Evolutionary conservation across 2,329 filamentous ascomycete genomes (phyloP), one percentile per base, ranked within the genome.

Genomic region (Camillea tinctor): DNA sequence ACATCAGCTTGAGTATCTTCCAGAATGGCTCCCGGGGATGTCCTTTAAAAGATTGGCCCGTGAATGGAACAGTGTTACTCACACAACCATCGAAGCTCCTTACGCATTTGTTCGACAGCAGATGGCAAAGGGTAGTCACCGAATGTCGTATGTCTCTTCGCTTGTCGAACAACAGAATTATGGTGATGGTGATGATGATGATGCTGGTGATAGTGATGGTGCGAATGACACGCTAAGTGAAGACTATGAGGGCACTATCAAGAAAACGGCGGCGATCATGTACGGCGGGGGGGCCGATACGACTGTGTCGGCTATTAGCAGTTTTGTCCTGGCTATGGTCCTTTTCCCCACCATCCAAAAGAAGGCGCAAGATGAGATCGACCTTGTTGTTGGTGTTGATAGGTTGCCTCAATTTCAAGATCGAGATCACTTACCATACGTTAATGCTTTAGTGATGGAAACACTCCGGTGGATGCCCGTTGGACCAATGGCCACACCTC

Each of bases 281-380:
- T n/a, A n/a, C n/a, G n/a, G n/a, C n/a, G n/a, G n/a, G n/a, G n/a
- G n/a, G n/a, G n/a, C n/a, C n/a, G n/a, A n/a, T n/a, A n/a, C n/a
- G 77, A 82, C 75, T 2, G 75, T 79, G 0, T 78, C 72, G 0
- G 70, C 76, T 0, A 61, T 81, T 2, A 64, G 69, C 3, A 55
- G 57, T 0, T 84, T 83, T 69, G 80, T 79, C 65, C 69, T 84
- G 2, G 77, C 76, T 9, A 82, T 84, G 77, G 72, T 71, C 1
- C 50, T 80, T 2, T 74, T 75, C 54, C 82, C 82, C 0, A 76
- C 81, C 23, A 73, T 78, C 0, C 80, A 82, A 40, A 67, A 65
- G 2, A 73, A 64, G 69, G 76, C 64, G 67, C 78, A 64, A 55
- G 64, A 68, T 52, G 67, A 71, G 19, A 69, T 73, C 19, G 71